phyloP scores from a whole-genome alignment of 495 filamentous ascomycete species.

The Aspergillus panamensis region DNA sequence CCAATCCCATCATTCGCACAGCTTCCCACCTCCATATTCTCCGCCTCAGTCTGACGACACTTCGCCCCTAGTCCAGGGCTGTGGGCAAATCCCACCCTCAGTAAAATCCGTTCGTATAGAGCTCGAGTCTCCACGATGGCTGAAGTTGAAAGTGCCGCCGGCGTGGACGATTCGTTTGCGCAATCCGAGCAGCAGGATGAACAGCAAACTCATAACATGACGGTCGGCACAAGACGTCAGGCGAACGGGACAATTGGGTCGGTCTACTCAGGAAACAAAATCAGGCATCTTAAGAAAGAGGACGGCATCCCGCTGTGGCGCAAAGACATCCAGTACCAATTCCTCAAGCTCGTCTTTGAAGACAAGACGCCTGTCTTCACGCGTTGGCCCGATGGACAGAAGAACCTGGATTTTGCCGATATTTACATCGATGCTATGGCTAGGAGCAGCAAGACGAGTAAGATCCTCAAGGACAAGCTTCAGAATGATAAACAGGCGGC shows the following conservation, averaged over 20 bases:
- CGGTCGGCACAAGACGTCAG: constrained; percentile 59
- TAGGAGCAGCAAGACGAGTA: constrained; percentile 96
- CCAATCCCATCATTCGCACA: not conserved
- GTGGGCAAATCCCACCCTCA: not conserved
- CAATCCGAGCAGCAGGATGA: constrained; percentile 42
- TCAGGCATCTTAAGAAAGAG: constrained; percentile 93
- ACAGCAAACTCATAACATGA: constrained; percentile 47
- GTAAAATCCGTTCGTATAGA: not conserved
- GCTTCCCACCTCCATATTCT: constrained; percentile 8
- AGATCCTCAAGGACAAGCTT: constrained; percentile 95
- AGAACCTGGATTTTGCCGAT: constrained; percentile 84
- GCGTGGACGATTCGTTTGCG: constrained; percentile 47
- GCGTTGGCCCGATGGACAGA: constrained; percentile 66
- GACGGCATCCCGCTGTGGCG: constrained; percentile 96
- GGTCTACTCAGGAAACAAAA: constrained; percentile 85
- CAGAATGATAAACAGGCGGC: constrained; percentile 87
- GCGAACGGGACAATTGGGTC: constrained; percentile 64
- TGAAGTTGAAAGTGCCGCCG: constrained; percentile 35
- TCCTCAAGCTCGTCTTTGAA: constrained; percentile 87
- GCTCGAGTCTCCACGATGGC: constrained; percentile 25
- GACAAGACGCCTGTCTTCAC: constrained; percentile 83
- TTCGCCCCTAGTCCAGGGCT: not conserved
- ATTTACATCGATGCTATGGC: constrained; percentile 99
- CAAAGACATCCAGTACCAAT: constrained; percentile 96
- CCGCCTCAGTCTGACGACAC: constrained; percentile 3